Base-by-base conservation (phyloP, 2,329 filamentous ascomycete species). In the Fusarium scirpi region DNA sequence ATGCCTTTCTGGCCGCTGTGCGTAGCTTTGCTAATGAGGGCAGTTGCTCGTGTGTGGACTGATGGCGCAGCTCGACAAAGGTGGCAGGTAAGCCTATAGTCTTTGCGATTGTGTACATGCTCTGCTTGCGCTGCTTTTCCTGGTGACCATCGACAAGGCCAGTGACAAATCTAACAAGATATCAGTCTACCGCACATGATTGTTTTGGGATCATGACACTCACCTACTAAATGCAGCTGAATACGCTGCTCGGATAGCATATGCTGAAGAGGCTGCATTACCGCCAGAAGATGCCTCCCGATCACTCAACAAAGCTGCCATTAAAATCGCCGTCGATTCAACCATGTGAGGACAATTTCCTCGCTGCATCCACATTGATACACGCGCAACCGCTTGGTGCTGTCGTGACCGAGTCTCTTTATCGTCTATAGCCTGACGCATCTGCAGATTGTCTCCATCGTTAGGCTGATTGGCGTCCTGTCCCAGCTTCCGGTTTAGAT, bases 11-110 rank as follows among this genome's bases (percentile, higher is more conserved):
- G 2, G 91, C 89, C 3, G 92, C 92, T 38, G 86, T 85, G 55
- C 93, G 88, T 67, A 98, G 83, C 68, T 93, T 90, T 13, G 87
- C 85, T 56, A 97, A 83, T 2, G 91, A 90, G 0, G 94, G 94
- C 60, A 97, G 83, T 77, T 94, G 92, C 79, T 97, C 93, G 79
- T 98, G 94, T 43, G 94, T 97, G 45, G 92, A 93, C 81, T 97
- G 92, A 79, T 98, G 94, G 47, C 94, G 89, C 62, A 97, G 84
- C 83, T 97, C 94, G 57, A 98, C 94, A 79, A 97, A 97, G 0
- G 91, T 91, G 1, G 91, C 89, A 1, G 92, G 91, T 61, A 94
- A 81, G 1, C 88, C 89, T 61, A 93, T 88, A 41, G 85, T 88
- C 78, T 88, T 90, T 64, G 91, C 91, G 25, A 91, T 85, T 44